A percentile compares a stretch with the other conserved stretches of the same genome.
phyloP scores from a whole-genome alignment of 257 asterid species.

The Linderniella brevidens region DNA sequence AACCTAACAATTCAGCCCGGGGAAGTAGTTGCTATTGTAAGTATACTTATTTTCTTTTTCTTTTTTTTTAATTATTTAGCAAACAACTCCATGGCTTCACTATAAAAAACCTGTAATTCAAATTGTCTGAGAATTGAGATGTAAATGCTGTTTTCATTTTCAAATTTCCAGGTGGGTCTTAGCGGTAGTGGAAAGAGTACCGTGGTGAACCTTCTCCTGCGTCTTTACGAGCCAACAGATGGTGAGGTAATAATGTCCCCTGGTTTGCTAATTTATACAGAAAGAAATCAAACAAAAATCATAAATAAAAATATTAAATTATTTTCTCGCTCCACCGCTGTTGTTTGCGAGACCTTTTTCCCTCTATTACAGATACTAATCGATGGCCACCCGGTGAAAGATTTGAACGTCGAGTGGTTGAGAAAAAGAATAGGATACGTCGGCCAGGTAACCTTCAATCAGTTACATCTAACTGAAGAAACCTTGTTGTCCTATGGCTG shows the following conservation, averaged over 20 bases:
- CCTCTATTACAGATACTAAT: slow-evolving; percentile 42
- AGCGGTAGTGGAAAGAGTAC: slow-evolving; percentile 99
- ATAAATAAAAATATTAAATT: too few relatives aligned
- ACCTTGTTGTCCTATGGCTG: too few relatives aligned
- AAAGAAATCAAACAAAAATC: too few relatives aligned
- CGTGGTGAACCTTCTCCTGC: slow-evolving; percentile 78
- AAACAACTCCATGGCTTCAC: slow-evolving; percentile 4
- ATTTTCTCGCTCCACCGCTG: too few relatives aligned
- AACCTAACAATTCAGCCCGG: slow-evolving; percentile 63
- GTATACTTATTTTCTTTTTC: slow-evolving; percentile 13
- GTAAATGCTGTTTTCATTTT: slow-evolving; percentile 1
- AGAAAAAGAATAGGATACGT: slow-evolving; percentile 85
- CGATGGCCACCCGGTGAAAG: slow-evolving; percentile 58
- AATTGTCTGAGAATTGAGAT: slow-evolving; percentile 6
- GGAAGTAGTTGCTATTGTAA: slow-evolving; percentile 89
- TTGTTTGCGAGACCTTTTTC: too few relatives aligned
- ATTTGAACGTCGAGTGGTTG: slow-evolving; percentile 59
- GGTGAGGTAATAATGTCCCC: slow-evolving; percentile 56
- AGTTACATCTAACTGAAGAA: too few relatives aligned
- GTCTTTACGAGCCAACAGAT: slow-evolving; percentile 79
- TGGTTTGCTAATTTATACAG: too few relatives aligned
- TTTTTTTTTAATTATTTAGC: slow-evolving; percentile 6
- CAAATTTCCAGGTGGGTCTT: slow-evolving; percentile 58
- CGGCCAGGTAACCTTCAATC: slow-evolving; percentile 58
- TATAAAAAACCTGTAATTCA: too few relatives aligned